Base-by-base conservation (phyloP, 768 basidiomycete species). In the Dendrothele bispora region DNA sequence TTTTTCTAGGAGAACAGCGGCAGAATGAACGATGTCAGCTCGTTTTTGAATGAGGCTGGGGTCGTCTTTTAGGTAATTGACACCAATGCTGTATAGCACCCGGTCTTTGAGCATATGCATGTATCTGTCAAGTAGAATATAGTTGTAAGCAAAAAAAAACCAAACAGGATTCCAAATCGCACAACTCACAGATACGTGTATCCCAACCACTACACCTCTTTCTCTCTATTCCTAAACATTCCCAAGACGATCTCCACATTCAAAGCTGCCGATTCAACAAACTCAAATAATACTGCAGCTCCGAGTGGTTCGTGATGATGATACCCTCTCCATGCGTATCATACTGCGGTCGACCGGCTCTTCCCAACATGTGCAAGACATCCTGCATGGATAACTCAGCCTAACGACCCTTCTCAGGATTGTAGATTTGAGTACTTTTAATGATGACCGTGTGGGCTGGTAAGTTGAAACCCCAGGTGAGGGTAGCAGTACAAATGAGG, bases 231-330 rank as follows among this genome's bases (percentile, higher is more conserved):
- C 55, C 95, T 76, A 47, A 98, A 85, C 0, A 89, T 94, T 4
- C 95, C 95, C n/a, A 95, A 75, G 1, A 98, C 95, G 32, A 98
- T 88, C 72, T 98, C 95, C 14, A 95, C 95, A 64, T 98, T 98
- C 58, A 98, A 66, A 99, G 78, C 64, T 98, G 95, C 69, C 97
- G 94, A 60, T 98, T 98, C 75, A 97, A 71, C 68, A 98, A n/a
- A n/a, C n/a, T n/a, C n/a, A n/a, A n/a, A n/a, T n/a, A n/a, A n/a
- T n/a, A n/a, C n/a, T n/a, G n/a, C n/a, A n/a, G n/a, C n/a, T n/a
- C n/a, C n/a, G n/a, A n/a, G n/a, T n/a, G n/a, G n/a, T n/a, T n/a
- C n/a, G n/a, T n/a, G n/a, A n/a, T n/a, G n/a, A n/a, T n/a, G n/a
- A n/a, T n/a, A n/a, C n/a, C n/a, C n/a, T n/a, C 95, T 21, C 95